Percentiles rank a stretch among this genome's conserved stretches.
Conservation (phyloP, 2,329 filamentous ascomycete species). For the Trichoderma harzianum region DNA sequence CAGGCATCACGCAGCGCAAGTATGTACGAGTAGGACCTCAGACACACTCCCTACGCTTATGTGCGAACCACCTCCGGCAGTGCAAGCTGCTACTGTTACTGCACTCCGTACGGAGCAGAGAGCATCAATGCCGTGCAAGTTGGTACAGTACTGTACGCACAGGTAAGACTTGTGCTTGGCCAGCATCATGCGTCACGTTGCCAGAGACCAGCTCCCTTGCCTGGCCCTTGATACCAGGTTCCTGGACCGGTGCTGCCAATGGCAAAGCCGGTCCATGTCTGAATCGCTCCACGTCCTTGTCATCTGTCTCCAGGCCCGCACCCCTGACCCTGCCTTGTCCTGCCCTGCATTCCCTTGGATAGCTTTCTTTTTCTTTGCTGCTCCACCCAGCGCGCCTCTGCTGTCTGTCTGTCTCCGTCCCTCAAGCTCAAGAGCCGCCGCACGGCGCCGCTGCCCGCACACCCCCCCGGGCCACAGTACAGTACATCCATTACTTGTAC, state of each 20-base stretch:
- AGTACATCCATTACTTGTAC: background rate
- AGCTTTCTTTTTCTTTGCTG: background rate
- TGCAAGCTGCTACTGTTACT: background rate
- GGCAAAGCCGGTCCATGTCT: background rate
- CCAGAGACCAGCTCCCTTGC: background rate
- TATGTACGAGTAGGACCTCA: too few species aligned
- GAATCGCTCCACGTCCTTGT: constrained; percentile 5
- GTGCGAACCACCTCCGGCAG: background rate
- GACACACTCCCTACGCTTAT: background rate
- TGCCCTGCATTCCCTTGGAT: constrained; percentile 4
- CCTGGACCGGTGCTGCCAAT: constrained; percentile 16
- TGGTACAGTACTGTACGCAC: background rate
- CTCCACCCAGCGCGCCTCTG: constrained; percentile 1
- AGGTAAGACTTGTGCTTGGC: background rate
- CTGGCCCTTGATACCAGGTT: constrained; percentile 13
- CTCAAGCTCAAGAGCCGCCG: constrained; percentile 5
- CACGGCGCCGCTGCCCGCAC: constrained; percentile 1
- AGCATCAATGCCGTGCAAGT: background rate
- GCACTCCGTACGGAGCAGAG: background rate
- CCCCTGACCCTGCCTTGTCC: constrained; percentile 1
- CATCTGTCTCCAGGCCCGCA: background rate
- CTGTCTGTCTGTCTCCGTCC: background rate
- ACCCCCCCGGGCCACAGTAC: constrained; percentile 5
- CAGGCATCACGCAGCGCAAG: background rate
- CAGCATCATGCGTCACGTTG: constrained; percentile 13